Base-by-base conservation (phyloP, 2,329 filamentous ascomycete species). In the Aspergillus quadricinctus region DNA sequence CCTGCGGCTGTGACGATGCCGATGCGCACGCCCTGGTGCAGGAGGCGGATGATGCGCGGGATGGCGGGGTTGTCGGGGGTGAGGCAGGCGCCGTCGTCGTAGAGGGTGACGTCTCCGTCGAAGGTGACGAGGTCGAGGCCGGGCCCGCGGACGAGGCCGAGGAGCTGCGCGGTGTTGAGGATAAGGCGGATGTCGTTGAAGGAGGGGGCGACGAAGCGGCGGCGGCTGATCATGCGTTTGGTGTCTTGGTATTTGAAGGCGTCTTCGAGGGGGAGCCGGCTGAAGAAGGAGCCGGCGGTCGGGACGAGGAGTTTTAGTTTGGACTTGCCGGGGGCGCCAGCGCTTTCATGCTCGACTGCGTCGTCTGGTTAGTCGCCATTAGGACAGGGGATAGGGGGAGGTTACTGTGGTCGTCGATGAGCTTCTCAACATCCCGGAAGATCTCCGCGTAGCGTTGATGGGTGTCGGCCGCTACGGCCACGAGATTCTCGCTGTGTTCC, bases 1-100 rank as follows among this genome's bases (percentile, higher is more conserved):
- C 94, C 94, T 1, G 94, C 94, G 1, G 94, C 94, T 0, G 94
- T 99, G 52, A 99, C 94, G 68, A 99, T 97, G 51, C 92, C 94
- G 64, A 99, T 88, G 64, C 88, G 89, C 61, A 93, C 89, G 58
- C 88, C 87, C 63, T 87, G 86, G 49, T 81, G 81, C 64, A 99
- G 83, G 17, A 99, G 85, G 59, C 87, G 86, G 54, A 86, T 66
- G 49, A 87, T 83, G 9, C 83, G 81, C 3, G 77, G 77, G 53
- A 97, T 92, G 17, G 96, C 85, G 0, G 91, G 89, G 70, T 89
- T 96, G 17, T 84, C 80, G 0, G 86, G 80, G 54, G 87, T 85
- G 8, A 99, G 80, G 61, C 85, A 90, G 66, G 91, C 82, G 11
- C 94, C 94, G 68, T 99, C 89, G 56, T 92, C 89, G 72, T 99